A percentile compares a stretch with the other conserved stretches of the same genome.
Conservation (phyloP, 148 eudicot genomes). For the Camellia japonica region DNA sequence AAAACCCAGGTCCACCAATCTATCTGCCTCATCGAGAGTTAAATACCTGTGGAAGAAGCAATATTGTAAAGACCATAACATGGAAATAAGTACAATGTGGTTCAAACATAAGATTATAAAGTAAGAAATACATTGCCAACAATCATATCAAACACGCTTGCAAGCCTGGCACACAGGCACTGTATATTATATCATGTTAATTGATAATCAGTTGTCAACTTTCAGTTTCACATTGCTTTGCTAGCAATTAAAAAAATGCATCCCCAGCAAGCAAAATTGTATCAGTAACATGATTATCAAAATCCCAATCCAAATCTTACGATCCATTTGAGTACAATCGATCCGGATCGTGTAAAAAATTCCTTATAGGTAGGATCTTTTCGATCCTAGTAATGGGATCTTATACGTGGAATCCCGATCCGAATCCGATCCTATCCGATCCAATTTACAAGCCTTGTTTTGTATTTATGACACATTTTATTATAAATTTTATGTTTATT, state of each 20-base stretch:
- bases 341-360: too few species aligned
- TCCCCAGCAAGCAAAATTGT: neutral
- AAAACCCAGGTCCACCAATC: conserved; percentile 81
- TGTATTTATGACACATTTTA: too few species aligned
- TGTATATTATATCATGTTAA: neutral
- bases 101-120: neutral
- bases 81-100: neutral
- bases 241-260: neutral
- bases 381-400: too few species aligned
- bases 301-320: too few species aligned
- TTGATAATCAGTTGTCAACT: neutral
- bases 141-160: neutral
- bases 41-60: conserved; percentile 50
- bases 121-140: neutral
- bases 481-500: too few species aligned
- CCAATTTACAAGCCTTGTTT: too few species aligned
- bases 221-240: neutral
- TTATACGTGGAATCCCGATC: too few species aligned
- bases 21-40: conserved; percentile 87
- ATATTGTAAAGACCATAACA: conserved; percentile 7
- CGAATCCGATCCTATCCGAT: too few species aligned
- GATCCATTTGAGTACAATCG: too few species aligned
- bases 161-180: neutral
- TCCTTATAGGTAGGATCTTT: too few species aligned
- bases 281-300: too few species aligned